Percentiles rank a stretch among this genome's conserved stretches.
These are phyloP conservation scores for Alternaria incomplexa DNA, from an alignment of 2,329 filamentous ascomycete species.

Conservation along the genomic window DNA sequence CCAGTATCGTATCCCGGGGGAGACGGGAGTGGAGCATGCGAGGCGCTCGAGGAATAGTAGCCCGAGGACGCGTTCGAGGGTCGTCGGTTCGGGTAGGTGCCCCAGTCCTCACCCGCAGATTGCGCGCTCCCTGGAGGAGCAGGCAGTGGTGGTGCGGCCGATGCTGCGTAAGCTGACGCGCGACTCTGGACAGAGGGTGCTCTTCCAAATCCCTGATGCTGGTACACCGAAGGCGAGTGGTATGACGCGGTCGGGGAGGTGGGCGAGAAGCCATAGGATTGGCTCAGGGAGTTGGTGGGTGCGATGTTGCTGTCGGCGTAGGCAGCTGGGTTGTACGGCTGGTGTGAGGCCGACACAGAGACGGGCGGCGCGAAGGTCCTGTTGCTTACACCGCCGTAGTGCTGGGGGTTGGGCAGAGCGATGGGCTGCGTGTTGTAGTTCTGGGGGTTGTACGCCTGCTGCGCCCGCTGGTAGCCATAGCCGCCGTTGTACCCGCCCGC, in stretches of 20 bases:
- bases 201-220: constrained; percentile 42
- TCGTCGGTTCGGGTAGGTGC: constrained; percentile 37
- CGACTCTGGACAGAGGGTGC: constrained; percentile 38
- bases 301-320: constrained; percentile 47
- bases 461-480: constrained; percentile 53
- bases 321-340: constrained; percentile 54
- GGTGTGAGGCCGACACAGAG: constrained; percentile 32
- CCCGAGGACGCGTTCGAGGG: constrained; percentile 38
- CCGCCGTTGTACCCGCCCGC: constrained; percentile 28
- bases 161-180: constrained; percentile 43
- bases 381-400: constrained; percentile 55
- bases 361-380: constrained; percentile 41
- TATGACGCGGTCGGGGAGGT: constrained; percentile 40
- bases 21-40: constrained; percentile 45
- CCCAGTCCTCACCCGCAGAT: constrained; percentile 44
- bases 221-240: constrained; percentile 37
- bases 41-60: constrained; percentile 36
- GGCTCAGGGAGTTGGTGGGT: constrained; percentile 40
- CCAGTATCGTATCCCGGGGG: constrained; percentile 39
- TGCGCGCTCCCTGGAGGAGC: constrained; percentile 42
- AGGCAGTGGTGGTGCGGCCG: constrained; percentile 46
- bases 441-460: constrained; percentile 66
- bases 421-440: constrained; percentile 58
- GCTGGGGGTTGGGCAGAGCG: constrained; percentile 66
- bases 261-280: constrained; percentile 47